Evolutionary conservation across 1,284 basidiomycete genomes (phyloP).

Genomic region (Cutaneotrichosporon cyanovorans): DNA sequence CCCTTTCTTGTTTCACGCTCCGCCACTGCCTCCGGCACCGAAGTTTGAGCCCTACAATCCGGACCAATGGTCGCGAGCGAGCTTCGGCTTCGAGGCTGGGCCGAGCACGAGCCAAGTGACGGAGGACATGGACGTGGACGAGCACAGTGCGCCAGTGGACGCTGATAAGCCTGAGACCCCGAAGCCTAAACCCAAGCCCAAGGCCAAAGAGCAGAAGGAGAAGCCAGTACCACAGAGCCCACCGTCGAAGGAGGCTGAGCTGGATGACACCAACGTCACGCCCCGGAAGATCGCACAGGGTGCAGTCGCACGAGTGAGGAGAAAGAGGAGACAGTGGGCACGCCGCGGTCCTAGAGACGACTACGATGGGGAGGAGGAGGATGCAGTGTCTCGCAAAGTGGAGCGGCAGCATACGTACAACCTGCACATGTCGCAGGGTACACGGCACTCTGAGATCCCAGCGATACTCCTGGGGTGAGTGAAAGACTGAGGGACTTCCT

Average conservation of each 20-base stretch:
- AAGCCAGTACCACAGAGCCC: not conserved
- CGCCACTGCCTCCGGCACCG: constrained; percentile 14
- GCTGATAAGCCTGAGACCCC: no score
- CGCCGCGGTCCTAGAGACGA: constrained; percentile 30
- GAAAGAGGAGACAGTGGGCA: constrained; percentile 52
- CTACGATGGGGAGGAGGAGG: not conserved
- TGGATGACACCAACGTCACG: constrained; percentile 12
- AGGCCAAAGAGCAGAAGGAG: not conserved
- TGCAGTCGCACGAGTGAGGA: constrained; percentile 62
- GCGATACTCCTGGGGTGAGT: constrained; percentile 65
- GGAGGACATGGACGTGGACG: constrained; percentile 32
- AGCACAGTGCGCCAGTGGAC: not conserved
- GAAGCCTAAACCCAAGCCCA: not conserved
- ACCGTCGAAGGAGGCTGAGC: constrained; percentile 6
- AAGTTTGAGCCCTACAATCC: constrained; percentile 31
- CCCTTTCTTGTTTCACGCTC: constrained; percentile 29
- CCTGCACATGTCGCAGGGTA: constrained; percentile 34
- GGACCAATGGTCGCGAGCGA: constrained; percentile 27
- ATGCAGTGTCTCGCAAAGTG: not conserved
- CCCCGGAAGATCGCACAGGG: constrained; percentile 51
- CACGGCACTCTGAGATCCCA: constrained; percentile 45
- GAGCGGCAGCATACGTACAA: constrained; percentile 33
- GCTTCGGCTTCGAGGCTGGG: constrained; percentile 18
- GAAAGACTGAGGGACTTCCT: constrained; percentile 6
- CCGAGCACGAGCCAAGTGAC: not conserved